phyloP scores from a whole-genome alignment of 805 yeast species.

The Metschnikowia lunata region DNA sequence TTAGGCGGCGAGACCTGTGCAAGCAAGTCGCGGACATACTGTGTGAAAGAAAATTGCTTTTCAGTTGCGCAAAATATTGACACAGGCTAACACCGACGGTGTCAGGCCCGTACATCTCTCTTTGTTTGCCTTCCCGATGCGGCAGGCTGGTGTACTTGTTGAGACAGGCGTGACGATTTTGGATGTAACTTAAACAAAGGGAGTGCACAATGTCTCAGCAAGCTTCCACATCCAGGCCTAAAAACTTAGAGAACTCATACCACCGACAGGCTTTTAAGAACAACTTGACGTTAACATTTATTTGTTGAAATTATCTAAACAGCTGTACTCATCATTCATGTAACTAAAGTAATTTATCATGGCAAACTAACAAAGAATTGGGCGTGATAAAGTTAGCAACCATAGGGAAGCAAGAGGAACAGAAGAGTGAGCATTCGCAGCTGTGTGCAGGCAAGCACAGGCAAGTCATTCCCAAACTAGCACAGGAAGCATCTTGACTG shows the following conservation, averaged over 20 bases:
- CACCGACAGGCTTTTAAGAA: too few species aligned
- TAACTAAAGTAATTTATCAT: too few species aligned
- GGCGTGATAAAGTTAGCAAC: slow-evolving; percentile 6
- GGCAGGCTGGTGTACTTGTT: slow-evolving; percentile 11
- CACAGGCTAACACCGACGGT: background rate
- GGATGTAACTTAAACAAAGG: slow-evolving; percentile 7
- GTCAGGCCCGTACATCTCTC: slow-evolving; percentile 3
- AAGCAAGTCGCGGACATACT: background rate
- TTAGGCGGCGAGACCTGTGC: slow-evolving; percentile 2
- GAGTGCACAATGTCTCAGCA: slow-evolving; percentile 11
- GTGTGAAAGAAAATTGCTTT: slow-evolving; percentile 2
- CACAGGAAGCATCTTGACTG: slow-evolving; percentile 8
- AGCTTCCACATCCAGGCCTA: background rate
- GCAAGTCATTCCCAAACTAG: slow-evolving; percentile 18
- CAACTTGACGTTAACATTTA: too few species aligned
- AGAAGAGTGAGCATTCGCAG: slow-evolving; percentile 9
- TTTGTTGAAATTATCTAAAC: too few species aligned
- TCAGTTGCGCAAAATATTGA: slow-evolving; percentile 6
- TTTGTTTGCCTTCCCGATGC: slow-evolving; percentile 8
- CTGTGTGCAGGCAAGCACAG: slow-evolving; percentile 9
- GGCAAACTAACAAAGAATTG: too few species aligned
- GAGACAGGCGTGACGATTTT: slow-evolving; percentile 4
- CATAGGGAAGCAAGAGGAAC: slow-evolving; percentile 9
- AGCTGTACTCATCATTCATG: too few species aligned
- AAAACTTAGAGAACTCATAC: too few species aligned